A percentile compares a stretch with the other conserved stretches of the same genome.
Evolutionary conservation across 2,329 filamentous ascomycete genomes (phyloP).

Genomic region (Didymella exigua): DNA sequence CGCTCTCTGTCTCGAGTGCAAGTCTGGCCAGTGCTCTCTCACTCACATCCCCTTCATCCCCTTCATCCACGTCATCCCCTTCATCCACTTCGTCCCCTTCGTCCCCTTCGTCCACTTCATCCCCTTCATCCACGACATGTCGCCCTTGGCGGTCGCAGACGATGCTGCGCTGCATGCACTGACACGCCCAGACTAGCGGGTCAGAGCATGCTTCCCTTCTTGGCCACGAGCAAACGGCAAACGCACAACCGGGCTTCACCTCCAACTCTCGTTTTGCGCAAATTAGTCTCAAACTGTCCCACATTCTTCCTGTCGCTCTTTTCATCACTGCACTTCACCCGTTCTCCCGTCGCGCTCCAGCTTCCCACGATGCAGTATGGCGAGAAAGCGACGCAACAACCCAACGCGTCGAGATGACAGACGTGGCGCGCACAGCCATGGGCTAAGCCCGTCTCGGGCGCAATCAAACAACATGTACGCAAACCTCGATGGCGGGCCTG

Average conservation of each 20-base stretch:
- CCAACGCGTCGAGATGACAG: constrained; percentile 3
- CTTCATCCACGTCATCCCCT: too few relatives aligned
- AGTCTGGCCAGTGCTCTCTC: too few relatives aligned
- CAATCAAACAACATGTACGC: constrained; percentile 17
- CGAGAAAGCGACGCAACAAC: background rate
- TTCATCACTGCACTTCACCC: background rate
- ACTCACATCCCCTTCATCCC: too few relatives aligned
- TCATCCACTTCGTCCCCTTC: too few relatives aligned
- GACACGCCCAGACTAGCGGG: background rate
- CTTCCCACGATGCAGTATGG: constrained; percentile 12
- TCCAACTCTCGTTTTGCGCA: background rate
- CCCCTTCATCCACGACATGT: too few relatives aligned
- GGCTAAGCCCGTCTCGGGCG: background rate
- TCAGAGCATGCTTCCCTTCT: background rate
- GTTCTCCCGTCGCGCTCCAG: background rate
- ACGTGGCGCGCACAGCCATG: background rate
- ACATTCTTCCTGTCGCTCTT: background rate
- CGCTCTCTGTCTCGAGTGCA: too few relatives aligned
- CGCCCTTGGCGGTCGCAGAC: too few relatives aligned
- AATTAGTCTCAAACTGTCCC: background rate
- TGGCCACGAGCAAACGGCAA: constrained; percentile 1
- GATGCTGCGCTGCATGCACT: background rate
- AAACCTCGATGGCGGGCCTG: constrained; percentile 1
- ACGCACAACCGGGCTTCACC: background rate
- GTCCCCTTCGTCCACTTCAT: too few relatives aligned